phyloP scores from a whole-genome alignment of 139 green algal genomes.

The Closterium sp. region DNA sequence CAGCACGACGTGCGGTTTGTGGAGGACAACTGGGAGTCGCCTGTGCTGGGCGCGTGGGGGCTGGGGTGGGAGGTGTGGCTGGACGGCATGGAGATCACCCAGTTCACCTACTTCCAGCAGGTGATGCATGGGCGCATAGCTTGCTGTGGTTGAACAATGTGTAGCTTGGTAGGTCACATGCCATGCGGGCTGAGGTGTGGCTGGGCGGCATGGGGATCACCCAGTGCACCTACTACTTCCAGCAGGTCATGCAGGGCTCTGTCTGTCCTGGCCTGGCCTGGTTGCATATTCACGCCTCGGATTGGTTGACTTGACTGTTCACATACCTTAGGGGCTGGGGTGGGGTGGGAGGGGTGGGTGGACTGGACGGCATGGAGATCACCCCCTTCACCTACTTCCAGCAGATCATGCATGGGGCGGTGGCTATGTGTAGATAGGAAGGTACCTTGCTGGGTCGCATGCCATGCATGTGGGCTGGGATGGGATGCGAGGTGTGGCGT shows the following conservation, averaged over 20 bases:
- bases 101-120: conserved; percentile 99
- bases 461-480: no score
- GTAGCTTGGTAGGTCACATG: no score
- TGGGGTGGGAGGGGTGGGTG: neutral
- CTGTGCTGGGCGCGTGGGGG: conserved; percentile 93
- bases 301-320: neutral
- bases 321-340: no score
- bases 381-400: conserved; percentile 99
- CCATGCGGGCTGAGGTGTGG: conserved; percentile 97
- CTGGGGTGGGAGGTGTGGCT: conserved; percentile 98
- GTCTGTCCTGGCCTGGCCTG: neutral
- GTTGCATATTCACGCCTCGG: neutral
- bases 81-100: conserved; percentile 96
- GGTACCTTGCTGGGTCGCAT: no score
- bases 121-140: conserved; percentile 20
- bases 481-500: no score
- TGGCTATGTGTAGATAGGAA: no score
- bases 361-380: conserved; percentile 91
- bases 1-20: conserved; percentile 91
- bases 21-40: conserved; percentile 99
- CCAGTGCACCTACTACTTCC: neutral
- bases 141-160: no score
- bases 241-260: neutral
- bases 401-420: no score
- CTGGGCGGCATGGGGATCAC: no score